phyloP scores from a whole-genome alignment of 768 basidiomycete genomes.

The Amanita brunnescens region DNA sequence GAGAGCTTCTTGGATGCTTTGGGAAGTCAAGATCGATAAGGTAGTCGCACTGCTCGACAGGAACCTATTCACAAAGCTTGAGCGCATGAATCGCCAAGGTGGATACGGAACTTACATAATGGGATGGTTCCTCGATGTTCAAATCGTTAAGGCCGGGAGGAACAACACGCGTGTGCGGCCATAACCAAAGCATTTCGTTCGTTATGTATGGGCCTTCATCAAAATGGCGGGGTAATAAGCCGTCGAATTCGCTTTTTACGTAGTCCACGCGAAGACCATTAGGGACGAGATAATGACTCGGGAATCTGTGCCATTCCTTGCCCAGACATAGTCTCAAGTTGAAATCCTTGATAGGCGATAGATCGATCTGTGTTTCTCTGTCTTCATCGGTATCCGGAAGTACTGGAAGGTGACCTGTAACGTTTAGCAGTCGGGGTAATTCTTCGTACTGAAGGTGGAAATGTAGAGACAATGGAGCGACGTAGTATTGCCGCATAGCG shows the following conservation, averaged over 20 bases:
- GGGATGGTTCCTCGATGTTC: slow-evolving; percentile 69
- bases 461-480: slow-evolving; percentile 70
- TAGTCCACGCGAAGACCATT: slow-evolving; percentile 77
- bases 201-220: slow-evolving; percentile 24
- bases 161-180: slow-evolving; percentile 52
- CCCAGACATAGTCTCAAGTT: slow-evolving; percentile 76
- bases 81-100: slow-evolving; percentile 2
- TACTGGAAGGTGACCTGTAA: slow-evolving; percentile 50
- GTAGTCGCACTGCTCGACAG: slow-evolving; percentile 73
- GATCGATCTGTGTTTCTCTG: slow-evolving; percentile 46
- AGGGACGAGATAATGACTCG: slow-evolving; percentile 83
- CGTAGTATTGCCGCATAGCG: slow-evolving; percentile 85
- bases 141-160: slow-evolving; percentile 76
- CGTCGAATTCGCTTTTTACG: slow-evolving; percentile 87
- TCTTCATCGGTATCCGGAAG: slow-evolving; percentile 30
- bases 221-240: slow-evolving; percentile 84
- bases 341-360: slow-evolving; percentile 59
- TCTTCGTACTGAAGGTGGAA: slow-evolving; percentile 68
- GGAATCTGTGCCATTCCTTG: slow-evolving; percentile 96
- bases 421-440: slow-evolving; percentile 75
- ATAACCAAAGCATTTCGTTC: slow-evolving; percentile 27
- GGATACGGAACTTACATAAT: slow-evolving; percentile 50
- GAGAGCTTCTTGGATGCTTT: slow-evolving; percentile 42
- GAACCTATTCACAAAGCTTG: slow-evolving; percentile 39
- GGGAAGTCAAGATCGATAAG: slow-evolving; percentile 89